Evolutionary conservation across 805 yeast genomes (phyloP), one percentile per base, ranked within the genome.

Genomic region (Starmerella cellae): DNA sequence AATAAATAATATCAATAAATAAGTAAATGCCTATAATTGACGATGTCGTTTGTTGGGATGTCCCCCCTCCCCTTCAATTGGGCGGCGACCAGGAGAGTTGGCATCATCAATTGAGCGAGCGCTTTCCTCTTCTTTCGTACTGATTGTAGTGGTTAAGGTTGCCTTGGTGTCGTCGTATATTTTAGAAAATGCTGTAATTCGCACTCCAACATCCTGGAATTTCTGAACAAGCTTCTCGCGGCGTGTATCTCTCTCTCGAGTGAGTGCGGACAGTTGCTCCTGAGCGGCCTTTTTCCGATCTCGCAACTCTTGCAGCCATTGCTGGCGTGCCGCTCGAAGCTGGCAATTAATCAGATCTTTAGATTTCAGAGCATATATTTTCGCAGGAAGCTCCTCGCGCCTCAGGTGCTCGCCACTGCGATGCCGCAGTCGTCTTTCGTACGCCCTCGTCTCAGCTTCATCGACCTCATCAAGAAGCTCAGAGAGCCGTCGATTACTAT

Each of bases 331-430:
- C 19, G 16, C 30, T 3, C 34, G 37, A 27, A 47, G 36, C 28
- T 32, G 34, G 29, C 49, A 41, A 22, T 44, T 46, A 8, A 37
- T 36, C 9, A 47, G 35, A 19, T 44, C 41, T 23, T 37, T 36
- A 13, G 40, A 26, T 13, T 33, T 18, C 11, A 41, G 35, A 18
- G 20, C 17, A 20, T 40, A 27, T n/a, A 47, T 34, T 8, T 33
- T 23, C 19, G 37, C 46, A 19, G 50, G 46, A 29, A 3, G 33
- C 33, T 44, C 49, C 19, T 38, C 32, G 21, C 22, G 18, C 2
- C 30, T 26, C 11, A 44, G 28, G 4, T 10, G 6, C 16, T 31
- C 34, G 14, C 21, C 21, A 28, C n/a, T 20, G 8, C 10, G 27
- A 5, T 8, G 20, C 13, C 38, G 28, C 8, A 6, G 5, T 13